Evolutionary conservation across 305 asterid species (phyloP).

Genomic region (Euphrasia arctica): DNA sequence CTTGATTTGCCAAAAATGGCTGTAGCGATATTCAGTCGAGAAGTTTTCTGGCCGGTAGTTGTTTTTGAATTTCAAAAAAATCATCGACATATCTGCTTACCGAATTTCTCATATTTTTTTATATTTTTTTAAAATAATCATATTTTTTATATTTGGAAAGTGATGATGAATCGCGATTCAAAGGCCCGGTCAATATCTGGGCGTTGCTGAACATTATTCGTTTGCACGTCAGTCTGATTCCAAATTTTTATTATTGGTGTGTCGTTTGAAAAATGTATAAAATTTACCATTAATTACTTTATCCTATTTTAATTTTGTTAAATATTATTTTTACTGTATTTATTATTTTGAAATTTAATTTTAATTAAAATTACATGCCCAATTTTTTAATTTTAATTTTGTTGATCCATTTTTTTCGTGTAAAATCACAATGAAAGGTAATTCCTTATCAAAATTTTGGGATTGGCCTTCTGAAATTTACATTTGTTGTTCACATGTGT

Average conservation of each 20-base stretch:
- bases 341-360: no score
- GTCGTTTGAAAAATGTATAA: no score
- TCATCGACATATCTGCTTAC: conserved; percentile 53
- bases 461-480: no score
- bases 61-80: conserved; percentile 3
- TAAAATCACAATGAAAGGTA: no score
- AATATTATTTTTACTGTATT: no score
- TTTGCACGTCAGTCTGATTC: background rate
- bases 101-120: conserved; percentile 38
- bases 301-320: no score
- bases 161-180: background rate
- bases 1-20: conserved; percentile 49
- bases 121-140: background rate
- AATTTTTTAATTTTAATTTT: no score
- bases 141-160: background rate
- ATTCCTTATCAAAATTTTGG: no score
- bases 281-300: no score
- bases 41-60: conserved; percentile 57
- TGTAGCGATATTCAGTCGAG: conserved; percentile 39
- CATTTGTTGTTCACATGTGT: no score
- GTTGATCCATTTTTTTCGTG: no score
- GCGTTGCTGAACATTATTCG: background rate
- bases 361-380: no score
- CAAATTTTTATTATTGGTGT: background rate
- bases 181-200: background rate